Evolutionary conservation across 306 rosid genomes (phyloP).

Genomic region (Pyrus pyrifolia): DNA sequence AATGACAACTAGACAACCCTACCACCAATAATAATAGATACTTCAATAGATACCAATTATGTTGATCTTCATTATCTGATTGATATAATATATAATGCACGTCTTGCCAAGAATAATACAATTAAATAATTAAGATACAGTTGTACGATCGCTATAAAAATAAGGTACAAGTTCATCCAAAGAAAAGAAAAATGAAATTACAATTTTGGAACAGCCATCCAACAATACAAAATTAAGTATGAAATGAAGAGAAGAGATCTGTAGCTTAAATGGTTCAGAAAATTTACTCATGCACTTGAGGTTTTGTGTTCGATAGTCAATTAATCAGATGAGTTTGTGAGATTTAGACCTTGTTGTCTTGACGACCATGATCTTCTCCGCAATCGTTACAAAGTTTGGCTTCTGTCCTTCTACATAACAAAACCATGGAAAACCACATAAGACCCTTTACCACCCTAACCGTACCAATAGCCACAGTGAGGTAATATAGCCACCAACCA

Average conservation of each 20-base stretch:
- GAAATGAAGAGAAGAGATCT: neutral
- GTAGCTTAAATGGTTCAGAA: too few relatives aligned
- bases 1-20: too few relatives aligned
- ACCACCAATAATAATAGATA: too few relatives aligned
- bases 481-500: conserved; percentile 58
- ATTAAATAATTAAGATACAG: neutral
- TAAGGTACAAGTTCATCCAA: neutral
- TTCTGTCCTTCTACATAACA: conserved; percentile 21
- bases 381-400: neutral
- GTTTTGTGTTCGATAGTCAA: neutral
- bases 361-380: neutral
- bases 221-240: too few relatives aligned
- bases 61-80: neutral
- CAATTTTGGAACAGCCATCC: neutral
- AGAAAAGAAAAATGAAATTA: neutral
- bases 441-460: conserved; percentile 42
- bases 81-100: neutral
- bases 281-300: too few relatives aligned
- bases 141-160: neutral
- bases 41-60: neutral
- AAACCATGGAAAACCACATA: conserved; percentile 36
- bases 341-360: conserved; percentile 29
- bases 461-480: conserved; percentile 60
- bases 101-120: neutral
- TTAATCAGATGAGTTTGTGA: neutral